These are phyloP conservation scores for Zoysia pacifica DNA, from an alignment of 176 grass and related monocot species.

Conservation along the genomic window DNA sequence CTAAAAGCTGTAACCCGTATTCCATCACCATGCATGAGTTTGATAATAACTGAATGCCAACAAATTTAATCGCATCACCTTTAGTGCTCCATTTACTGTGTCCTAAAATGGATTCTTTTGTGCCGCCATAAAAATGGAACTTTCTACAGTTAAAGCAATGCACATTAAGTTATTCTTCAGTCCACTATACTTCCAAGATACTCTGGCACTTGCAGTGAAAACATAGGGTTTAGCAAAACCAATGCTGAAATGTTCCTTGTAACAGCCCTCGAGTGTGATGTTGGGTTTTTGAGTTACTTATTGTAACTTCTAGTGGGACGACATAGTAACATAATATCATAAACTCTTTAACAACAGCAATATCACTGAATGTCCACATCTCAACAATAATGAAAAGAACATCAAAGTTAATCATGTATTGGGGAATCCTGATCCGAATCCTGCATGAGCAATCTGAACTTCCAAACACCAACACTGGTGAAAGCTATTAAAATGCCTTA, in stretches of 20 bases:
- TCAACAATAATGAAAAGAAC: not conserved
- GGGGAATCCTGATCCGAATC: not conserved
- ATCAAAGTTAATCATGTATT: not conserved
- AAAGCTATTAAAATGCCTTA: not conserved
- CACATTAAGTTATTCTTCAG: constrained; percentile 55
- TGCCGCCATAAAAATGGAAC: not conserved
- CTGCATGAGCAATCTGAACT: not conserved
- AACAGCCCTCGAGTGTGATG: constrained; percentile 52
- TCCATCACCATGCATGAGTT: not conserved
- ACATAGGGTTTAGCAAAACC: constrained; percentile 37
- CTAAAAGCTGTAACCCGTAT: not conserved
- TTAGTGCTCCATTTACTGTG: not conserved
- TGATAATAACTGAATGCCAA: not conserved
- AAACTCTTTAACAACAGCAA: not conserved
- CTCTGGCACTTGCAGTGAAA: constrained; percentile 43
- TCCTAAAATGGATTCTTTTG: not conserved
- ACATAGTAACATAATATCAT: constrained; percentile 46
- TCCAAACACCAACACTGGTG: not conserved
- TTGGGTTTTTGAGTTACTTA: constrained; percentile 53
- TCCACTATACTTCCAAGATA: constrained; percentile 50
- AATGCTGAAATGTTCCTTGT: constrained; percentile 49
- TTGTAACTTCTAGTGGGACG: constrained; percentile 20
- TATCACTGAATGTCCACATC: not conserved
- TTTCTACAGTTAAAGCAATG: constrained; percentile 37
- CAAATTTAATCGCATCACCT: not conserved